A percentile compares a stretch with the other conserved stretches of the same genome.
Conservation (phyloP, 129 eudicot species). For the Apium graveolens region DNA sequence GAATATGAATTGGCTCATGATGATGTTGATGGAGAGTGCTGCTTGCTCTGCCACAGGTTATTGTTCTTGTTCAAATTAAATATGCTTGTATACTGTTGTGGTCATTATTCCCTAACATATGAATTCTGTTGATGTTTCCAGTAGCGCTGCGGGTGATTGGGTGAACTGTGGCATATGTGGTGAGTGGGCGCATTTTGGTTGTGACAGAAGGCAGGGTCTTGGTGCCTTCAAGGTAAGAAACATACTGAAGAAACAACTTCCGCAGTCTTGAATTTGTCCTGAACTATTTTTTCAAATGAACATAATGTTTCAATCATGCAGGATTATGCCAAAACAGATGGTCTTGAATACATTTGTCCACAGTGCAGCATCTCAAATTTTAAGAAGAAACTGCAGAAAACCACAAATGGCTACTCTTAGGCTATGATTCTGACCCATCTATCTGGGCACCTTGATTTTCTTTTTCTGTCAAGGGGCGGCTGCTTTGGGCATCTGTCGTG, state of each 20-base stretch:
- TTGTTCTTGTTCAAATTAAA: neutral
- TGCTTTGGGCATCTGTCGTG: neutral
- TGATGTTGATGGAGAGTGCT: slow-evolving; percentile 98
- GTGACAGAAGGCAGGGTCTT: slow-evolving; percentile 91
- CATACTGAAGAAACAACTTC: neutral
- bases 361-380: slow-evolving; percentile 90
- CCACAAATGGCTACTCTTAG: slow-evolving; percentile 62
- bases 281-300: neutral
- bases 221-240: slow-evolving; percentile 85
- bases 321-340: slow-evolving; percentile 99
- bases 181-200: slow-evolving; percentile 98
- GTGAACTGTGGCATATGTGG: slow-evolving; percentile 98
- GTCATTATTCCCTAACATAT: slow-evolving; percentile 11
- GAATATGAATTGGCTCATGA: slow-evolving; percentile 98
- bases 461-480: neutral
- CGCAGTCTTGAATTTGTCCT: neutral
- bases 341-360: slow-evolving; percentile 95
- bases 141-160: slow-evolving; percentile 99
- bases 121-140: slow-evolving; percentile 23
- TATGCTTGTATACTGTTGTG: neutral
- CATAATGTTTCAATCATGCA: slow-evolving; percentile 19
- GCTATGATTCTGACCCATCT: neutral
- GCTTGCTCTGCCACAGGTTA: slow-evolving; percentile 92
- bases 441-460: neutral
- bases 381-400: slow-evolving; percentile 70